Evolutionary conservation across 345 rosid genomes (phyloP), one percentile per base, ranked within the genome.

Genomic region (Aethionema arabicum): DNA sequence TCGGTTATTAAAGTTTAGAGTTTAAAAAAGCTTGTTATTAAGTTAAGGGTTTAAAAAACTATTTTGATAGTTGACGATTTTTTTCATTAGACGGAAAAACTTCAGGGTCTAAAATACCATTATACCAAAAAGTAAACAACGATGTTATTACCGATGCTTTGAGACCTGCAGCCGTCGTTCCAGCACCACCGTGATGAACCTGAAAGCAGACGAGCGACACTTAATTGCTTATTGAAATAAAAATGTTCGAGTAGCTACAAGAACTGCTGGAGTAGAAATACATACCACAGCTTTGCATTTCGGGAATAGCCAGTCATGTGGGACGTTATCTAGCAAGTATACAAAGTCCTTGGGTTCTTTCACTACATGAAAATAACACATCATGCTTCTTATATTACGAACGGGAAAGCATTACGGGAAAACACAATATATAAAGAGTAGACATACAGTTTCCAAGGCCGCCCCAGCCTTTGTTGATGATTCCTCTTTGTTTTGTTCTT

Each of bases 111-210:
- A 21, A 21, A 21, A 21, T 21, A 21, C 27, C 1, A 2, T 21
- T 21, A 21, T 21, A 1, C 27, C n/a, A n/a, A 21, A 21, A 21
- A 21, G 2, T 21, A 40, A 8, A 40, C 44, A 40, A 40, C 1
- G 31, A 21, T 1, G 44, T 27, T 40, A 60, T 74, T 86, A 95
- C 97, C 13, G 95, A 85, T 60, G 97, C 95, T 86, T 75, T 88
- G 57, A 95, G 95, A 71, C 97, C 96, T 40, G 99, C 99, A 70
- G 99, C 99, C 15, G 97, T 88, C 66, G 99, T 95, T 55, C 97
- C 97, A 66, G 97, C 97, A 73, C 99, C 97, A 59, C 99, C 99
- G 60, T 90, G 99, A 83, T 93, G 99, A 69, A 93, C 99, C 97
- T 93, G 70, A 75, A 71, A 81, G 52, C 53, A 63, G 53, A 43